Evolutionary conservation across 148 eudicot genomes (phyloP).

Genomic region (Silene uniflora): DNA sequence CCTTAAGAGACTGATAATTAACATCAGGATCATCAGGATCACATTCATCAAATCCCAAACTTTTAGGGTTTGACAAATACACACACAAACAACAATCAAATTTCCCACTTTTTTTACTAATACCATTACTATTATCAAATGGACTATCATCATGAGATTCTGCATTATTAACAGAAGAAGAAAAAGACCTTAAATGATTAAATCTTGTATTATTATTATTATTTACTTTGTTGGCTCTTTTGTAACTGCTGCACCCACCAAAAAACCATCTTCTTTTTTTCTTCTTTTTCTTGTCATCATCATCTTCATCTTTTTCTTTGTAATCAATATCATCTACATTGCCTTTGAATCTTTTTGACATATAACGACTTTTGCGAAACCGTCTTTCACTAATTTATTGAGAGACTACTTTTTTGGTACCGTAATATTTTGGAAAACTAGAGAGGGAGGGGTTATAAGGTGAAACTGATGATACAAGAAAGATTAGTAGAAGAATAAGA

Average conservation of each 20-base stretch:
- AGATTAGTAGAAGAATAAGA: neutral
- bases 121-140: constrained; percentile 4
- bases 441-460: neutral
- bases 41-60: constrained; percentile 36
- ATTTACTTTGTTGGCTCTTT: constrained; percentile 31
- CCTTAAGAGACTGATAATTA: constrained; percentile 37
- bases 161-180: constrained; percentile 9
- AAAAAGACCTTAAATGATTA: constrained; percentile 7
- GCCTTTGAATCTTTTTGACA: constrained; percentile 21
- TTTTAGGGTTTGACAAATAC: constrained; percentile 37
- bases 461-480: neutral
- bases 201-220: neutral
- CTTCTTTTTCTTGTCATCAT: neutral
- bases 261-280: constrained; percentile 9
- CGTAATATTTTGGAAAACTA: neutral
- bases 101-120: constrained; percentile 20
- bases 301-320: constrained; percentile 13
- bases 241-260: constrained; percentile 26
- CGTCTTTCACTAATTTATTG: too few relatives aligned
- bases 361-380: too few relatives aligned
- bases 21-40: constrained; percentile 41
- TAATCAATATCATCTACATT: constrained; percentile 7
- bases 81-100: constrained; percentile 39
- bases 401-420: too few relatives aligned
- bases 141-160: neutral